A percentile compares a stretch with the other conserved stretches of the same genome.
Conservation (phyloP, 495 filamentous ascomycete genomes). For the Lophiostoma macrostomum region DNA sequence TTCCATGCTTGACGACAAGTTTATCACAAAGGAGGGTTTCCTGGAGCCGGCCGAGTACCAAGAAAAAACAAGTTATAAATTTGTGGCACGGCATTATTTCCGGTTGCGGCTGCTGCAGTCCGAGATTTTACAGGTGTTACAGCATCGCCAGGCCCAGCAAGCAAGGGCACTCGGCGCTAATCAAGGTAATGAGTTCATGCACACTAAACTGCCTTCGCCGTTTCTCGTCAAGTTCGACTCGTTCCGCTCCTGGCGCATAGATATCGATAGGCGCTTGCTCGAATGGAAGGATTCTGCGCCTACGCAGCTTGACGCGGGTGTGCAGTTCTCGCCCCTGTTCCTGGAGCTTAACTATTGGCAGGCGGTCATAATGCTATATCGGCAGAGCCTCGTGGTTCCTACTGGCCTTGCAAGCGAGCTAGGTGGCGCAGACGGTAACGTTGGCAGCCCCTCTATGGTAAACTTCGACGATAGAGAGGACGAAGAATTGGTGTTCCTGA, state of each 20-base stretch:
- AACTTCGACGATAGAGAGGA: conserved; percentile 67
- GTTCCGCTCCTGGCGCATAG: conserved; percentile 82
- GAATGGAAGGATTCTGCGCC: conserved; percentile 88
- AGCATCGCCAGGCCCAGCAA: conserved; percentile 76
- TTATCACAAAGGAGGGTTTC: conserved; percentile 84
- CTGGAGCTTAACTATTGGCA: conserved; percentile 97
- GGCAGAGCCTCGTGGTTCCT: conserved; percentile 87
- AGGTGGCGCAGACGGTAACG: conserved; percentile 61
- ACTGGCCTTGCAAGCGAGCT: conserved; percentile 76
- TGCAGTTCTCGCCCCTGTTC: conserved; percentile 81
- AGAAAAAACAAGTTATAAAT: conserved; percentile 72
- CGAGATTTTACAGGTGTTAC: conserved; percentile 90
- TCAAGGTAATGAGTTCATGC: conserved; percentile 65
- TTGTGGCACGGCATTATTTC: conserved; percentile 87
- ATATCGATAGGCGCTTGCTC: conserved; percentile 77
- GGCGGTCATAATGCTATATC: conserved; percentile 93
- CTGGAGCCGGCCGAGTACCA: conserved; percentile 45
- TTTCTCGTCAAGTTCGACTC: conserved; percentile 81
- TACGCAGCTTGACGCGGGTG: conserved; percentile 71
- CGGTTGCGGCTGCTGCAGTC: conserved; percentile 88
- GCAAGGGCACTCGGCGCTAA: conserved; percentile 57
- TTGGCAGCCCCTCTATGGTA: conserved; percentile 58
- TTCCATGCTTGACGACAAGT: conserved; percentile 78
- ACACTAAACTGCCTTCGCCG: conserved; percentile 74
- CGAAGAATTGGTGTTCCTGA: conserved; percentile 85